These are phyloP conservation scores for Candida verbasci DNA, from an alignment of 805 yeast genomes.

Conservation along the genomic window DNA sequence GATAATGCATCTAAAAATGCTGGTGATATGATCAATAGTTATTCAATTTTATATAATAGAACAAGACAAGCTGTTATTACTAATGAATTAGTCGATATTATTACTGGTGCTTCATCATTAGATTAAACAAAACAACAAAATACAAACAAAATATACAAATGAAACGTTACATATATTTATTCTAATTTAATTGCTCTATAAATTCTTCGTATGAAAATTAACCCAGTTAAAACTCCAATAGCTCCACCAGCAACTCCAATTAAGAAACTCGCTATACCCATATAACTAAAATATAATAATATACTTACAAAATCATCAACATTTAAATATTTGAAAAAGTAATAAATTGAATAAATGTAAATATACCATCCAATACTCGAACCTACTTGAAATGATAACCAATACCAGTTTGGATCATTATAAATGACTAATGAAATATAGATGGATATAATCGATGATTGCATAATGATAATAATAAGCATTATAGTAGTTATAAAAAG, in stretches of 20 bases:
- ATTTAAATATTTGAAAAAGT: constrained; percentile 53
- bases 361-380: constrained; percentile 68
- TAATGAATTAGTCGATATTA: constrained; percentile 98
- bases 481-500: constrained; percentile 57
- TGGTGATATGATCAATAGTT: constrained; percentile 95
- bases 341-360: constrained; percentile 62
- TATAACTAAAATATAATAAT: constrained; percentile 67
- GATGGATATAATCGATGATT: constrained; percentile 66
- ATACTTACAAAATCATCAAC: constrained; percentile 65
- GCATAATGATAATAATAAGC: constrained; percentile 59
- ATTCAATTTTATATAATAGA: constrained; percentile 98
- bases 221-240: constrained; percentile 64
- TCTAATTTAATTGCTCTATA: constrained; percentile 58
- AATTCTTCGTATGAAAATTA: constrained; percentile 58
- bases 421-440: constrained; percentile 54
- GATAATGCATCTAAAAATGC: constrained; percentile 99
- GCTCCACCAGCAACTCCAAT: constrained; percentile 74
- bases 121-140: constrained; percentile 46
- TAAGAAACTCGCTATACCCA: constrained; percentile 56
- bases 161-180: constrained; percentile 2
- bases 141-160: neutral
- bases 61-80: constrained; percentile 99
- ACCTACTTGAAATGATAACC: constrained; percentile 73
- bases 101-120: constrained; percentile 99
- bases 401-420: constrained; percentile 70